These are phyloP conservation scores for Aeminium ludgeri DNA, from an alignment of 495 filamentous ascomycete genomes.

Conservation along the genomic window DNA sequence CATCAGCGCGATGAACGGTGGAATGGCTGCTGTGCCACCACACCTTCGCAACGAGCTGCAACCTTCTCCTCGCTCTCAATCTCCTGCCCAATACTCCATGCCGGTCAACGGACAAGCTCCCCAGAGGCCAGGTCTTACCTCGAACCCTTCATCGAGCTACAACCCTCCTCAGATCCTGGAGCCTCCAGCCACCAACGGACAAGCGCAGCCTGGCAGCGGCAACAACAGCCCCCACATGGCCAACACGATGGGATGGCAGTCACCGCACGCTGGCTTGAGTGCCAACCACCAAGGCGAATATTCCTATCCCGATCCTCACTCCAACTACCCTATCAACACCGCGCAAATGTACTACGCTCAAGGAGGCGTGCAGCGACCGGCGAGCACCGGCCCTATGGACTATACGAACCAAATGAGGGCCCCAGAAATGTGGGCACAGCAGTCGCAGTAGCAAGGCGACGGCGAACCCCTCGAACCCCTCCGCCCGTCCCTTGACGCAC, in stretches of 20 bases:
- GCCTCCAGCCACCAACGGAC: slow-evolving; percentile 39
- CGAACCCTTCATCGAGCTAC: slow-evolving; percentile 57
- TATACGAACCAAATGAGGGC: slow-evolving; percentile 21
- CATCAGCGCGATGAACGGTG: slow-evolving; percentile 34
- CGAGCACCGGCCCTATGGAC: slow-evolving; percentile 27
- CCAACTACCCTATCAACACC: slow-evolving; percentile 8
- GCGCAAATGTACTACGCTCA: slow-evolving; percentile 23
- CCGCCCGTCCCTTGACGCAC: too few species aligned
- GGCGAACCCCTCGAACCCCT: too few species aligned
- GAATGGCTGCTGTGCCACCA: slow-evolving; percentile 40
- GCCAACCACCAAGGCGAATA: slow-evolving; percentile 20
- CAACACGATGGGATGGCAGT: slow-evolving; percentile 25
- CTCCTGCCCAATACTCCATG: slow-evolving; percentile 12
- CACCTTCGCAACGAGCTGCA: slow-evolving; percentile 70
- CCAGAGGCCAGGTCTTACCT: slow-evolving; percentile 52
- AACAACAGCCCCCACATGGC: slow-evolving; percentile 27
- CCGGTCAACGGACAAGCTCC: slow-evolving; percentile 44
- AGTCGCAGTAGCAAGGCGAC: slow-evolving; percentile 20
- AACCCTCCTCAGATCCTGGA: slow-evolving; percentile 76
- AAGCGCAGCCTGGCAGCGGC: slow-evolving; percentile 22
- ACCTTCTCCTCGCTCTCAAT: slow-evolving; percentile 50
- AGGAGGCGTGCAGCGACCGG: slow-evolving; percentile 22
- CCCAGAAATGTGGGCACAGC: slow-evolving; percentile 21
- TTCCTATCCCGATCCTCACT: slow-evolving; percentile 26
- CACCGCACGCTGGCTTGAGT: slow-evolving; percentile 21